phyloP scores from a whole-genome alignment of 2,329 filamentous ascomycete species.

The Fusarium aywerte region DNA sequence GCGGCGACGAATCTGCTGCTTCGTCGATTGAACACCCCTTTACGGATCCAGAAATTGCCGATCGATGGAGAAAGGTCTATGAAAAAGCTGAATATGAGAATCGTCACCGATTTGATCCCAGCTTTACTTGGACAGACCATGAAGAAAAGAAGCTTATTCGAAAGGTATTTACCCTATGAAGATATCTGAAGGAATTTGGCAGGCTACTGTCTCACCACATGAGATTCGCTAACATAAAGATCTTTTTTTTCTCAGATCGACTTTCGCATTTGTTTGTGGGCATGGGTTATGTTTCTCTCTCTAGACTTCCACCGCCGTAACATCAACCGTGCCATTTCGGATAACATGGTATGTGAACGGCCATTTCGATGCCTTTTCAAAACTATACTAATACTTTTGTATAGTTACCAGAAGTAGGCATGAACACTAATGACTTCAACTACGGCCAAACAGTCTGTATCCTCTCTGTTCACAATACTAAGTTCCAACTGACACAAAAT shows the following conservation, averaged over 20 bases:
- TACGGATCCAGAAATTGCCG: constrained; percentile 61
- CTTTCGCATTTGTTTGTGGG: constrained; percentile 51
- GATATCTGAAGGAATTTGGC: not conserved
- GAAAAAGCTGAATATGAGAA: constrained; percentile 69
- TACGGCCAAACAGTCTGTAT: constrained; percentile 53
- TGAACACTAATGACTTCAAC: constrained; percentile 60
- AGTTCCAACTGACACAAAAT: not conserved
- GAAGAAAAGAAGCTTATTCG: constrained; percentile 60
- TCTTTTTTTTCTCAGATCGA: constrained; percentile 55
- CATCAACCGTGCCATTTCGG: constrained; percentile 57
- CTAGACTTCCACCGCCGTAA: constrained; percentile 60
- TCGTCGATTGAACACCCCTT: constrained; percentile 56
- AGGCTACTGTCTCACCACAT: fast-evolving
- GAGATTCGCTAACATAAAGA: constrained; percentile 27
- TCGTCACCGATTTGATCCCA: constrained; percentile 66
- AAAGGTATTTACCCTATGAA: constrained; percentile 50
- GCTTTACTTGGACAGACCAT: constrained; percentile 56
- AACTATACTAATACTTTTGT: fast-evolving
- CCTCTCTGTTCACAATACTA: not conserved
- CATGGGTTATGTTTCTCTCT: constrained; percentile 61
- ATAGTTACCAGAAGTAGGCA: constrained; percentile 53
- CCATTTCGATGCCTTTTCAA: not conserved
- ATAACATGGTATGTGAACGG: constrained; percentile 49
- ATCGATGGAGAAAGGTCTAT: constrained; percentile 65
- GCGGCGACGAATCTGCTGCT: constrained; percentile 37